phyloP scores from a whole-genome alignment of 257 asterid genomes.

The Solanum phureja region DNA sequence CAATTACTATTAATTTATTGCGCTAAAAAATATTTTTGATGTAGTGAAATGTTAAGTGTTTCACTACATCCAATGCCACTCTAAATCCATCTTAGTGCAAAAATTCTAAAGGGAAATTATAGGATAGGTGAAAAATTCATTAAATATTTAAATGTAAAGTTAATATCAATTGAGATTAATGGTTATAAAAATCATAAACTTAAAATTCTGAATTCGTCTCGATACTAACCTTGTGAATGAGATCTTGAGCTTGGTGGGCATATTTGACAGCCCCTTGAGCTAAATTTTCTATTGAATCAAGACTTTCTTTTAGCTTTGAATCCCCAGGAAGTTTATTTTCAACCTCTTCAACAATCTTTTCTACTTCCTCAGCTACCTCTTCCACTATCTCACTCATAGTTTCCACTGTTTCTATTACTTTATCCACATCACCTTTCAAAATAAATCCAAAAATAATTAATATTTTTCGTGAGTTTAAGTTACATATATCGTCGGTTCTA shows the following conservation, averaged over 20 bases:
- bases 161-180: background rate
- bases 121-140: background rate
- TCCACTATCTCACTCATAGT: slow-evolving; percentile 38
- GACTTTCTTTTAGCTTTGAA: slow-evolving; percentile 27
- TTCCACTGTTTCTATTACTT: slow-evolving; percentile 33
- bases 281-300: slow-evolving; percentile 30
- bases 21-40: no score
- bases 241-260: slow-evolving; percentile 33
- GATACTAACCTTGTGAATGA: slow-evolving; percentile 30
- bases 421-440: slow-evolving; percentile 18
- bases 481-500: background rate
- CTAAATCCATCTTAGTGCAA: background rate
- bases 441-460: background rate
- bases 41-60: no score
- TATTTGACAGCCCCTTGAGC: slow-evolving; percentile 32
- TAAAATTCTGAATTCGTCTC: background rate
- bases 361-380: slow-evolving; percentile 49
- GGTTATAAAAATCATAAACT: background rate
- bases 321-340: slow-evolving; percentile 48
- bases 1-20: no score
- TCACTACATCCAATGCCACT: no score
- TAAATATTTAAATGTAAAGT: background rate
- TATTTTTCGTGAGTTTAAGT: background rate
- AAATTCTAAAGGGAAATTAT: background rate
- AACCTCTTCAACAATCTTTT: slow-evolving; percentile 27